Evolutionary conservation across 257 asterid genomes (phyloP).

Genomic region (Datura wrightii): DNA sequence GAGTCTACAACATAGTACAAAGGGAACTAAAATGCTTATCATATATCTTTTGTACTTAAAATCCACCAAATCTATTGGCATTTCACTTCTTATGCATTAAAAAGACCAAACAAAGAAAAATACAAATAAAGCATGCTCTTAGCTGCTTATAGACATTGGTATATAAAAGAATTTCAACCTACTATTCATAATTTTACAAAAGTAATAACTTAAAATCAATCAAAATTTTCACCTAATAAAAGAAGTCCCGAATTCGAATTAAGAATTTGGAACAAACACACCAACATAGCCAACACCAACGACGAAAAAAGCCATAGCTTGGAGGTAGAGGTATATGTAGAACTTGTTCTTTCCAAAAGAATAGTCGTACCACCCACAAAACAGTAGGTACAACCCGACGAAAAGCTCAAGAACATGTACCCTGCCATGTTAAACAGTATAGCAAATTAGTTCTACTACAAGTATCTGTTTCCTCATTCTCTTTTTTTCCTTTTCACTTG

Average conservation of each 20-base stretch:
- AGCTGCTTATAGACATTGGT: background rate
- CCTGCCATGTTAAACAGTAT: conserved; percentile 34
- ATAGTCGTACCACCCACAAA: conserved; percentile 47
- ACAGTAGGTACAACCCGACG: conserved; percentile 40
- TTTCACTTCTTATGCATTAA: background rate
- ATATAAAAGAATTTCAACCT: background rate
- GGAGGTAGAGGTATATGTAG: conserved; percentile 46
- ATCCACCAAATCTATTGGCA: background rate
- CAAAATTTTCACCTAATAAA: background rate
- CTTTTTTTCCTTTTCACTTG: no score
- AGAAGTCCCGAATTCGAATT: background rate
- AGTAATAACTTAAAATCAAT: background rate
- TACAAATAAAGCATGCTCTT: background rate
- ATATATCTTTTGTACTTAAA: background rate
- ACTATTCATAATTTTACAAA: background rate
- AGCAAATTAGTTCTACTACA: background rate
- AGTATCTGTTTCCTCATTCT: background rate
- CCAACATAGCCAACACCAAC: conserved; percentile 51
- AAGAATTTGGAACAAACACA: conserved; percentile 39
- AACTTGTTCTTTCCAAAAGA: conserved; percentile 39
- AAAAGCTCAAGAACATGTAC: conserved; percentile 41
- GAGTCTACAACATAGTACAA: background rate
- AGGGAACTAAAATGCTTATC: background rate
- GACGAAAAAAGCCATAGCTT: conserved; percentile 43
- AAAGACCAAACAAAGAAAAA: background rate